Evolutionary conservation across 2,329 filamentous ascomycete genomes (phyloP), one percentile per base, ranked within the genome.

Genomic region (Alternaria burnsii): DNA sequence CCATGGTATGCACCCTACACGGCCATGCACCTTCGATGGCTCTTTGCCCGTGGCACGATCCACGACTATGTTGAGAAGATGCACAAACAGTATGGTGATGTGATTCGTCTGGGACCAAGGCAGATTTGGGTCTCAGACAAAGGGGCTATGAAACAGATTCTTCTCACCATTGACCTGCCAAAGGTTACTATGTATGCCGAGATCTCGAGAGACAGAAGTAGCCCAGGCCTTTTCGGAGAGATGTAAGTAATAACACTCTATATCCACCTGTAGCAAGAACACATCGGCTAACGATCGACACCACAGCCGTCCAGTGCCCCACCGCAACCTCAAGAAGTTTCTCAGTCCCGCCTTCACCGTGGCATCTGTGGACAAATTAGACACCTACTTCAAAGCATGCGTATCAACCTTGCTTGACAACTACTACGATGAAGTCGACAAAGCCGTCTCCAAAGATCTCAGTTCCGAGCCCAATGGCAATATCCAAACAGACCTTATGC

Each of bases 1-100:
- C 50, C 50, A 6, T 52, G 50, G 50, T 52, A 52, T 52, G 50
- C 50, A 24, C 50, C 50, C 34, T 52, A 52, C 18, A 52, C 50
- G 18, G 50, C 50, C n/a, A 28, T 52, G 50, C 50, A 52, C 30
- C 50, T 52, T n/a, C 50, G 38, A 52, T 42, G 50, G 50, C 50
- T 42, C 7, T 52, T 52, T 38, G 50, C 50, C n/a, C 50, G 50
- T 12, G 50, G 50, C 50, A 52, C 36, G 12, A 42, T 52, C 38
- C 38, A 52, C 24, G 38, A 32, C 10, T 52, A 52, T 34, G 50
- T 42, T 30, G 50, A 41, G 36, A 40, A 52, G 32, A 52, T 52
- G 36, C 36, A 52, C n/a, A 42, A 52, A 38, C 18, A 41, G n/a
- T 52, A 52, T 38, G 50, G 38, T n/a, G 38, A 42, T 24, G 50